Evolutionary conservation across 805 yeast genomes (phyloP), one percentile per base, ranked within the genome.

Genomic region (Phaffomyces antillensis): DNA sequence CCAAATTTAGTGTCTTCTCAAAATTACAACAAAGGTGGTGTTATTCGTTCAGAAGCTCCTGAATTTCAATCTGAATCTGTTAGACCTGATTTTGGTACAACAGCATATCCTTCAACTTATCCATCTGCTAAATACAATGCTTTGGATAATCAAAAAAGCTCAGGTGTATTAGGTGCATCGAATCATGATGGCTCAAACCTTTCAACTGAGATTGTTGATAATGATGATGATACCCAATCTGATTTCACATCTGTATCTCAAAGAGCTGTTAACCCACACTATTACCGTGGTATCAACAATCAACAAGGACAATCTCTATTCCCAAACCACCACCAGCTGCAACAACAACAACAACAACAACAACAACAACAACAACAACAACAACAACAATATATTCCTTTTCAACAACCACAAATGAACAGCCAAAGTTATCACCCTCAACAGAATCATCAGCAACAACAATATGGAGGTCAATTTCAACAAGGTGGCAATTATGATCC

Each of bases 191-290:
- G 36, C 12, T 44, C 52, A 13, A 37, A 41, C 16, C 32, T 44
- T n/a, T 51, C 54, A 13, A 50, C 35, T 16, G 59, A 54, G 18
- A 47, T 49, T 37, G 55, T 52, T 12, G 63, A 59, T 38, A 56
- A 55, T 23, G 47, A 49, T 37, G 55, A 52, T 12, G 63, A 59
- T 38, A 56, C 58, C 20, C 63, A 71, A 39, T 83, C 91, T 1
- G 83, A 81, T 55, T 82, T 85, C 62, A 84, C 93, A 2, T 80
- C 88, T 42, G 86, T 85, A 2, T 82, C 90, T 8, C 91, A 84
- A 62, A 70, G 91, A 59, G 89, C 81, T 25, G 72, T 79, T 15
- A 84, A 84, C 55, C 86, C 84, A 16, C 63, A 67, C 25, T 79
- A 76, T 52, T 70, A 66, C 44, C 48, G 64, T 45, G 71, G 68